Evolutionary conservation across 768 basidiomycete species (phyloP).

Genomic region (Kwoniella mangroviensis): DNA sequence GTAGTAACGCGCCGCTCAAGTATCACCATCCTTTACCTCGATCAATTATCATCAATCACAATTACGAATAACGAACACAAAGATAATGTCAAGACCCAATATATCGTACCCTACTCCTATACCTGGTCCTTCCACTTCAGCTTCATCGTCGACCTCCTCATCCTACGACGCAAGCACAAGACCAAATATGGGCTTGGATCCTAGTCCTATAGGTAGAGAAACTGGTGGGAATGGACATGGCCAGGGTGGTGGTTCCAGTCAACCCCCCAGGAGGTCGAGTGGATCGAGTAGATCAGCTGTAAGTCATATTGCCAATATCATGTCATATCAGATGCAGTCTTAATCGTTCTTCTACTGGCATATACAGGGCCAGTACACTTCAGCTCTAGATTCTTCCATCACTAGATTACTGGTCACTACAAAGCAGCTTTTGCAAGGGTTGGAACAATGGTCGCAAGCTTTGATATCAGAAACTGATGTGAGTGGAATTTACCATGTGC

Average conservation of each 20-base stretch:
- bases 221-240: not conserved
- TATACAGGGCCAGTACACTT: conserved; percentile 19
- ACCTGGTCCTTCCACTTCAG: conserved; percentile 31
- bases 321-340: not conserved
- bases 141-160: not conserved
- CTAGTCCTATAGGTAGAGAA: conserved; percentile 24
- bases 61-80: not conserved
- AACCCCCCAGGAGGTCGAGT: conserved; percentile 14
- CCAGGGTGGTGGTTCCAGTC: not conserved
- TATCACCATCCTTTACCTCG: not conserved
- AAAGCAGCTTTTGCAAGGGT: conserved; percentile 81
- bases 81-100: conserved; percentile 42
- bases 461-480: conserved; percentile 50
- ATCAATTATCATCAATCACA: not conserved
- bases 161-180: not conserved
- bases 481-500: conserved; percentile 8
- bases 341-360: too few species aligned
- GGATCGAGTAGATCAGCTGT: conserved; percentile 16
- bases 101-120: conserved; percentile 43
- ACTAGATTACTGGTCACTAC: conserved; percentile 92
- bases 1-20: not conserved
- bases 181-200: conserved; percentile 27
- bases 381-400: conserved; percentile 74
- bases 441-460: conserved; percentile 52
- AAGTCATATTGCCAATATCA: not conserved